Base-by-base conservation (phyloP, 2,329 filamentous ascomycete species). In the Fusarium chlamydosporum region DNA sequence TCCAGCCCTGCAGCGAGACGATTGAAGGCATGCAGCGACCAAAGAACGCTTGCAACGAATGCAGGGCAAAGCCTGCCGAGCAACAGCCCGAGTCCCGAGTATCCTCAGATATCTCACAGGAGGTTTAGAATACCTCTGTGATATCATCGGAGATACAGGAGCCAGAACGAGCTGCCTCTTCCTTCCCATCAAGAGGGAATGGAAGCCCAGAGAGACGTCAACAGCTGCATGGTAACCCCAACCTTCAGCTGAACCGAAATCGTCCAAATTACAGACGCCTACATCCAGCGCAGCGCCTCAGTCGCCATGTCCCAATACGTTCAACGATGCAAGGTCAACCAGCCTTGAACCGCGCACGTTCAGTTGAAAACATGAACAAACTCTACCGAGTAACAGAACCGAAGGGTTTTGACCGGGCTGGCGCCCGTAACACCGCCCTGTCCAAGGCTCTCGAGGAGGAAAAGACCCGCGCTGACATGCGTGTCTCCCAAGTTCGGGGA, bases 1-100 rank as follows among this genome's bases (percentile, higher is more conserved):
- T 41, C 7, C 11, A 31, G 23, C 34, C 34, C 15, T 72, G 63
- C 27, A 40, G 42, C 7, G 34, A 55, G 6, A 18, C 48, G 20
- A 20, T 20, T 11, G 7, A 15, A 7, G 23, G 35, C 12, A 29
- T 60, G 13, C 20, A 58, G 33, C 35, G 43, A 9, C 31, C 57
- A 9, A 34, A 37, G 7, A 26, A 33, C 4, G 27, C 65, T 6
- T 72, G 65, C 26, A 27, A 56, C 10, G n/a, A 23, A 27, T 72
- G 65, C 20, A 43, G 42, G 7, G 23, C 23, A 18, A 54, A 37
- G 26, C 23, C 51, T 10, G 3, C 34, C 18, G 34, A 57, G 11
- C 15, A 50, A 27, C 47, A 45, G 8, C 16, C 8, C 6, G 23
- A 26, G n/a, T n/a, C 9, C 12, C 12, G 13, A 38, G 29, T 26